Evolutionary conservation across 805 yeast species (phyloP), one percentile per base, ranked within the genome.

Genomic region (Hyphopichia homilentoma): DNA sequence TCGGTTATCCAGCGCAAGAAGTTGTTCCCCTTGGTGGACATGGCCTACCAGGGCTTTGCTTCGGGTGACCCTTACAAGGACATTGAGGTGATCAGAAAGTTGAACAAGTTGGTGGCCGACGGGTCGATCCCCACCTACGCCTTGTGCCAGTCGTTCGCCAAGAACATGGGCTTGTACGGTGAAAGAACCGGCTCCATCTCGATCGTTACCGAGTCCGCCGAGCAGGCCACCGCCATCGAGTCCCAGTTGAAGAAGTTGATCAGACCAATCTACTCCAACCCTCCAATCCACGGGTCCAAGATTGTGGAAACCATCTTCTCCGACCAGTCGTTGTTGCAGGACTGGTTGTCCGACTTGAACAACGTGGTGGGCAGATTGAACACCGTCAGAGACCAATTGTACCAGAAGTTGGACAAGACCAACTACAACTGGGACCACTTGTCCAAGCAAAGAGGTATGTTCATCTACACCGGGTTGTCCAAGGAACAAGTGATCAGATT

Each of bases 11-110:
- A 73, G 46, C 57, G 67, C 30, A 75, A 76, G 54, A 64, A 72
- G 27, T 74, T 85, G 49, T 73, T 84, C 58, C 95, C 95, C 25
- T 69, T 90, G 54, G 77, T 89, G 40, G 97, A 89, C 66, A 79
- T 83, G 79, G 97, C 97, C 2, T 89, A 89, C 68, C 97, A 89
- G 64, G 97, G 97, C 16, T 85, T 90, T 51, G 87, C 94, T 29
- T 77, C 94, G 3, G 97, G 97, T 35, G 75, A 79, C 47, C 75
- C 87, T 42, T 77, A 74, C 54, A 67, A 77, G 51, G 97, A 89
- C 58, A 65, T 75, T 44, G 65, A 60, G 20, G 56, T 70, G 38
- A 57, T 75, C 43, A 54, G 71, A 47, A 61, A 59, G 46, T 60
- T 69, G 52, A 71, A 71, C 54, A 59, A 54, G 39, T 58, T 62